Base-by-base conservation (phyloP, 805 yeast genomes). In the Sugiyamaella marilandica region DNA sequence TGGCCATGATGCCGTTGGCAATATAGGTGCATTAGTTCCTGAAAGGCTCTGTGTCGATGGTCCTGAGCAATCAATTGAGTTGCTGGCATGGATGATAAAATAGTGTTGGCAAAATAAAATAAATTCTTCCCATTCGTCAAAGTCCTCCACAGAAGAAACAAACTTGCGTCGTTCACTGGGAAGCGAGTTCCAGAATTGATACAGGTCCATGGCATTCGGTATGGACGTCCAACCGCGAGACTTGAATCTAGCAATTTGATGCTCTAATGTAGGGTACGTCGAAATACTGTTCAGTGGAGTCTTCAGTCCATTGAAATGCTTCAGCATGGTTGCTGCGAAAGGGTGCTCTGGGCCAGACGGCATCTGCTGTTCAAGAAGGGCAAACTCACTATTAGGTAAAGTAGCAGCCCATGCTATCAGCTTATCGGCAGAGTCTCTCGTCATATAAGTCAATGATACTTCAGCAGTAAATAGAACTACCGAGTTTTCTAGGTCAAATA, bases 61-160 rank as follows among this genome's bases (percentile, higher is more conserved):
- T 19, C 11, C 35, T 11, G n/a, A 10, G 11, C 5, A 44, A 32
- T 33, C 10, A 13, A 60, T 59, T 58, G 78, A 80, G n/a, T 51
- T 61, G 0, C 83, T 74, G 1, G 88, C 88, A 66, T 84, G 90
- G 2, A 83, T 71, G 37, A 84, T 72, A 35, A 82, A 71, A 62
- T 87, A 87, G 64, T 87, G 94, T 60, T 85, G 92, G 53, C 87
- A 80, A 62, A 85, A 87, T 11, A 84, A 62, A 29, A 82, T 75
- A 57, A 87, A 86, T 66, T 87, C 95, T 68, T 87, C 95, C 80
- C 87, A 79, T 68, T 87, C 95, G 65, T 87, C 95, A 66, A 87
- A 87, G 2, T 79, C 78, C 63, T 87, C 95, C 18, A 85, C 73
- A 0, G 62, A 45, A 14, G 71, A 72, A 8, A 87, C 74, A 39